These are phyloP conservation scores for Ganoderma leucocontextum DNA, from an alignment of 1,284 basidiomycete genomes.

Conservation along the genomic window DNA sequence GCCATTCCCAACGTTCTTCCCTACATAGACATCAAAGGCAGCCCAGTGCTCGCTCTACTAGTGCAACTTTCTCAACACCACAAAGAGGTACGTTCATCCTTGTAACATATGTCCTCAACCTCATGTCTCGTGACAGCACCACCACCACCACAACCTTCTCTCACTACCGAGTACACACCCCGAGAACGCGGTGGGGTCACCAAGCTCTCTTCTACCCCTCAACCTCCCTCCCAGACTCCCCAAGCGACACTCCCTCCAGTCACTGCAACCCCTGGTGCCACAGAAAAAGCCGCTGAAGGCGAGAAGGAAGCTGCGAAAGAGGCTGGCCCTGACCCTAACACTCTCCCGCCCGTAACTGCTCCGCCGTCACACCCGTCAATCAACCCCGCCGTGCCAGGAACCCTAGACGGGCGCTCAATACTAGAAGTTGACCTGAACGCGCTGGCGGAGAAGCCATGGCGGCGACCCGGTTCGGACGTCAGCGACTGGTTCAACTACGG, in stretches of 20 bases:
- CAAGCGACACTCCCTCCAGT: conserved; percentile 41
- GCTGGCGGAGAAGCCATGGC: conserved; percentile 92
- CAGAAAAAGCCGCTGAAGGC: conserved; percentile 34
- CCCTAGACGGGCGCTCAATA: conserved; percentile 83
- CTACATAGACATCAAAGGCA: conserved; percentile 31
- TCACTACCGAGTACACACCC: conserved; percentile 92
- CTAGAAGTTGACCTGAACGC: conserved; percentile 89
- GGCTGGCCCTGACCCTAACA: conserved; percentile 63
- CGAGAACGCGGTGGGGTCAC: conserved; percentile 67
- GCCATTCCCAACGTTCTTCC: background rate
- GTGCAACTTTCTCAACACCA: conserved; percentile 46
- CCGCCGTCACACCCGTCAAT: conserved; percentile 81
- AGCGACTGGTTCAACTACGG: conserved; percentile 99
- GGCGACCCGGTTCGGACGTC: conserved; percentile 91
- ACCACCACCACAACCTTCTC: conserved; percentile 59
- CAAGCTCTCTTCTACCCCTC: conserved; percentile 39
- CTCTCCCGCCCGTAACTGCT: conserved; percentile 68
- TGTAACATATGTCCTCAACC: background rate
- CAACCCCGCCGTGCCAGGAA: conserved; percentile 71
- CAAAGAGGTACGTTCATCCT: conserved; percentile 46
- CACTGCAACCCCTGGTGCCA: conserved; percentile 36
- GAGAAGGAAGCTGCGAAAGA: conserved; percentile 34
- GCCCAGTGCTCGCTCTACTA: conserved; percentile 40
- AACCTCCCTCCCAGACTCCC: conserved; percentile 33
- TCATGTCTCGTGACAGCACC: conserved; percentile 24